Evolutionary conservation across 148 eudicot genomes (phyloP), one percentile per base, ranked within the genome.

Genomic region (Rhododendron vialii): DNA sequence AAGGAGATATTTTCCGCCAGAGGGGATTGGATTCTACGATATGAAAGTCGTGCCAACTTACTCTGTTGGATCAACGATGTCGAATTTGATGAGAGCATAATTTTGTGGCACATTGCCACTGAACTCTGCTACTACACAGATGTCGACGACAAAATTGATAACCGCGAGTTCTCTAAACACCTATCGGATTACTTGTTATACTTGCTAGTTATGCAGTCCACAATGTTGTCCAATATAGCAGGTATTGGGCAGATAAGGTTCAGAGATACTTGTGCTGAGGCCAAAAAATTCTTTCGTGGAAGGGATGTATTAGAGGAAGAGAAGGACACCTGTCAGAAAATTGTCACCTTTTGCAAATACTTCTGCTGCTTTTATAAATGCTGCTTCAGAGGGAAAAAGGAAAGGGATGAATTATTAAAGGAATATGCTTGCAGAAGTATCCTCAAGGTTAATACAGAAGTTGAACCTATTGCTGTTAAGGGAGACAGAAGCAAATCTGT

Each of bases 231-330:
- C 1, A 83, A 85, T 0, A 89, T 88, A 8, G 86, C 88, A 65
- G 90, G 91, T 18, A 88, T 89, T 26, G 92, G 89, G 22, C 86
- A 82, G 81, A 89, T 82, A 8, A 83, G 92, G 71, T 88, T 89
- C 76, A 74, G 85, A 2, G 93, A 92, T 65, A 88, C 92, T 0
- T 89, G 87, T 86, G 93, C 90, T 90, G 73, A 92, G 90, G 28
- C 50, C 50, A 47, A 47, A 1, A 47, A 47, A 47, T 47, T 47
- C 50, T 47, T 47, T 47, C 9, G 50, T 8, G 50, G 11, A 47
- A 47, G 50, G 50, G 0, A 47, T 7, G 11, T 47, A 47, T 8
- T 47, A 8, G 50, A 47, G 50, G 11, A 47, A 47, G 11, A 47
- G 50, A 47, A 47, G 50, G 50, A 9, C 50, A 47, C 0, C 0